Conservation (phyloP, 495 filamentous ascomycete species). For the Aspergillus taichungensis region DNA sequence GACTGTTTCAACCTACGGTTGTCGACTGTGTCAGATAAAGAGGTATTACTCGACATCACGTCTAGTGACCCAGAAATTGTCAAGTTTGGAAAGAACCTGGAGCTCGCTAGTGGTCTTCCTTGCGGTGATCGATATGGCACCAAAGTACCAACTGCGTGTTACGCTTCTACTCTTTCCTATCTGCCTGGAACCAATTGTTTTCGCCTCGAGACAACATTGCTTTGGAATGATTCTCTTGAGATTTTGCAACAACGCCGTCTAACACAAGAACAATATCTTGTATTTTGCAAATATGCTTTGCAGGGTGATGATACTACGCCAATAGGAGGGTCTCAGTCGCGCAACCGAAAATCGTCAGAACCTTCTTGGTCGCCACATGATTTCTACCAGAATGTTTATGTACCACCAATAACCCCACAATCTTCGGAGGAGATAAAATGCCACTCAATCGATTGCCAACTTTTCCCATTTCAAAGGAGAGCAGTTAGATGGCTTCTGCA, state of each 20-base stretch:
- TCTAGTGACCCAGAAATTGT: slow-evolving; percentile 11
- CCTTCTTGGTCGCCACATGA: slow-evolving; percentile 42
- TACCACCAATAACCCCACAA: slow-evolving; percentile 35
- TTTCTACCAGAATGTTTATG: slow-evolving; percentile 59
- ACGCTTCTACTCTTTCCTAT: slow-evolving; percentile 23
- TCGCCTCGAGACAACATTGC: slow-evolving; percentile 19
- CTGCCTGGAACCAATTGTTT: slow-evolving; percentile 12
- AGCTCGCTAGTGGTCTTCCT: slow-evolving; percentile 10
- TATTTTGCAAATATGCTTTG: slow-evolving; percentile 25
- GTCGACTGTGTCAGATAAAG: slow-evolving; percentile 1
- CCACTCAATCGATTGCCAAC: slow-evolving; percentile 34
- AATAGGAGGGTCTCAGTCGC: neutral
- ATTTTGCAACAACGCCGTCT: slow-evolving; percentile 15
- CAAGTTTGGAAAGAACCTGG: slow-evolving; percentile 15
- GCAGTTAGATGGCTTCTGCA: slow-evolving; percentile 61
- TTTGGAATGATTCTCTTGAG: slow-evolving; percentile 35
- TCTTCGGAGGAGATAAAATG: slow-evolving; percentile 34
- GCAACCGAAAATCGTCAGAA: neutral
- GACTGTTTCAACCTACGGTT: slow-evolving; percentile 15
- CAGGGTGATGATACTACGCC: slow-evolving; percentile 8
- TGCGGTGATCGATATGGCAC: slow-evolving; percentile 20
- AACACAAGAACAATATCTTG: slow-evolving; percentile 10
- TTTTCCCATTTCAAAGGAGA: slow-evolving; percentile 66
- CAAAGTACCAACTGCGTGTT: slow-evolving; percentile 19
- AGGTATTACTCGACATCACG: slow-evolving; percentile 12